Base-by-base conservation (phyloP, 305 asterid genomes). In the Withania somnifera region DNA sequence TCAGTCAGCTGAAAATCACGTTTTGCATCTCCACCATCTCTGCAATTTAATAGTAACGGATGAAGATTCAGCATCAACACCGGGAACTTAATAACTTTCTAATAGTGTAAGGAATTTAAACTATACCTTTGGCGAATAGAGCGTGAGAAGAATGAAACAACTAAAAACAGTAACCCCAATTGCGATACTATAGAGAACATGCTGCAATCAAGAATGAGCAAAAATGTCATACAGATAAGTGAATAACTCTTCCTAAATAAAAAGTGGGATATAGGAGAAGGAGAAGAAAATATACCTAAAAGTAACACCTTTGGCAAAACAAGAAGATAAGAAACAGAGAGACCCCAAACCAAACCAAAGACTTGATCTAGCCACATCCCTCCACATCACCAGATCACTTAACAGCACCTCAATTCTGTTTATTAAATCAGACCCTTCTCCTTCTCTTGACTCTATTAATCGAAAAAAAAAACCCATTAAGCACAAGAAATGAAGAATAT, bases 261-360 rank as follows among this genome's bases (percentile, higher is more conserved):
- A 73, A 28, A 42, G 61, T 52, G 51, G 5, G 10, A 52, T 54
- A 79, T 50, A 13, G 13, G 38, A 20, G 13, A 14, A 71, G 2
- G 28, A 79, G 64, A 69, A 64, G 42, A 14, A 47, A 45, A 61
- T 85, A 82, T 85, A 96, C 99, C 98, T 94, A 81, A 93, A 92
- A 67, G 83, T 85, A 64, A 93, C 85, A 9, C 97, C 95, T 82
- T 66, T 88, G 6, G 97, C 84, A 83, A 93, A 96, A 83, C 95
- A 93, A 80, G 98, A 94, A 79, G 97, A 94, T 84, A 93, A 83
- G 84, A 92, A 91, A 84, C 95, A 93, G 45, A 94, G 89, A 14
- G 96, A 88, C 11, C 98, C 98, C 38, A 96, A 89, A 36, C 99
- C 98, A 63, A 96, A 96, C 99, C 99, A 96, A 78, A 94, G 95